Percentiles rank a stretch among this genome's conserved stretches.
These are phyloP conservation scores for Pyrus communis DNA, from an alignment of 306 rosid species.

Conservation along the genomic window DNA sequence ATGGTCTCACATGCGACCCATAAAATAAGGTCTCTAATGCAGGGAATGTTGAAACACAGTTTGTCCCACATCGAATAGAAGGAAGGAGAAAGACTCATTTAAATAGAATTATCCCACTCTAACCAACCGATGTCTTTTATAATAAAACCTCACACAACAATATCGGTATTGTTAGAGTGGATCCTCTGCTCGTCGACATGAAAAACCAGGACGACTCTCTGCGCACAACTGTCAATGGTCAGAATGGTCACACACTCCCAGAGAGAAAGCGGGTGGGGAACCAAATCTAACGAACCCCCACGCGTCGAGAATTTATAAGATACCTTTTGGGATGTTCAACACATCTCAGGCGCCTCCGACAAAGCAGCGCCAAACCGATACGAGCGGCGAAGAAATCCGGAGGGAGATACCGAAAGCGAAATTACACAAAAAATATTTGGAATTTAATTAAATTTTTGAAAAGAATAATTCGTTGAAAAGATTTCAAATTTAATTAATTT, in stretches of 20 bases:
- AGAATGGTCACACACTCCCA: neutral
- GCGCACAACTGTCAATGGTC: neutral
- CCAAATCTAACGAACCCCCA: neutral
- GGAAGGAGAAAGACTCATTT: too few relatives aligned
- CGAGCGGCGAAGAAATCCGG: neutral
- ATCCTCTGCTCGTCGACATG: too few relatives aligned
- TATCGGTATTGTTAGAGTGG: too few relatives aligned
- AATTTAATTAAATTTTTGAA: neutral
- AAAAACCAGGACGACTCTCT: neutral
- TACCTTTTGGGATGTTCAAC: neutral
- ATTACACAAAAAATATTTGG: neutral
- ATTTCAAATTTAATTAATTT: neutral
- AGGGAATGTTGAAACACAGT: too few relatives aligned
- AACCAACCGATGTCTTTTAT: too few relatives aligned
- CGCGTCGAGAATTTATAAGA: neutral
- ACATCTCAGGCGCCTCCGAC: neutral
- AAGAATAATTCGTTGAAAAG: neutral
- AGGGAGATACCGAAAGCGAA: neutral
- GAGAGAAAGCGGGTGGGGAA: neutral
- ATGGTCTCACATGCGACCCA: too few relatives aligned
- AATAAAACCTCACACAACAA: too few relatives aligned
- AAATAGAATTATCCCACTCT: too few relatives aligned
- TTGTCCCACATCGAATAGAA: too few relatives aligned
- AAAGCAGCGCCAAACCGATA: neutral
- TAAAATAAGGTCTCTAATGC: too few relatives aligned